Evolutionary conservation across 129 eudicot species (phyloP).

Genomic region (Centaurea solstitialis): DNA sequence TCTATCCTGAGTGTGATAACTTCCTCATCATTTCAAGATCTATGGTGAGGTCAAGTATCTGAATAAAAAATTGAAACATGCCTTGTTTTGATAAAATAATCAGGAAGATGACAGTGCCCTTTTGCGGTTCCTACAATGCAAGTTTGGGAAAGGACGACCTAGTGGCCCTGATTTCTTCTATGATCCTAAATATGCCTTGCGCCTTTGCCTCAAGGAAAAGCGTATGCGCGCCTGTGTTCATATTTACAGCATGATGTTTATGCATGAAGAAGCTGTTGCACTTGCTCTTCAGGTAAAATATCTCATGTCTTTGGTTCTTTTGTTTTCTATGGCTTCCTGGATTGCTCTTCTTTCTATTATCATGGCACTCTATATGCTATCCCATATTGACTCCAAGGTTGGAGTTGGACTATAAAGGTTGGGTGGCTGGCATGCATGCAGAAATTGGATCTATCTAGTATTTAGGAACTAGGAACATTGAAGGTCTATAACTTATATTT

Average conservation of each 20-base stretch:
- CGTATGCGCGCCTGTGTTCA: constrained; percentile 99
- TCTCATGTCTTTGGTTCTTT: not conserved
- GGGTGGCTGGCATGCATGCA: not conserved
- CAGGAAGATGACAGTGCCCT: constrained; percentile 98
- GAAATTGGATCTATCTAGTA: too few species aligned
- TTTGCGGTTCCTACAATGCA: constrained; percentile 88
- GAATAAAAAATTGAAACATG: not conserved
- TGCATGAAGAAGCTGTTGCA: constrained; percentile 99
- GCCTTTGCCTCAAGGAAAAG: constrained; percentile 89
- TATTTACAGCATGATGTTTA: constrained; percentile 98
- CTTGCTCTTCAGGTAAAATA: constrained; percentile 88
- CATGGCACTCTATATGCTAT: too few species aligned
- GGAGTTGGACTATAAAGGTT: not conserved
- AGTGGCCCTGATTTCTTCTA: constrained; percentile 88
- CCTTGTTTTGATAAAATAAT: not conserved
- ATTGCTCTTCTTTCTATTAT: not conserved
- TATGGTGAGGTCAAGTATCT: not conserved
- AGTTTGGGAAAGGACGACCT: constrained; percentile 78
- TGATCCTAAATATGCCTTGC: constrained; percentile 94
- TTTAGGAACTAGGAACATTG: too few species aligned
- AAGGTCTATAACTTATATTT: too few species aligned
- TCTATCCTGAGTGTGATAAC: not conserved
- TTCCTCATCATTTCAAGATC: not conserved
- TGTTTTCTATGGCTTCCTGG: not conserved
- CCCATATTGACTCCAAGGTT: not conserved